Evolutionary conservation across 768 basidiomycete genomes (phyloP).

Genomic region (Phanerodontia chrysosporium): DNA sequence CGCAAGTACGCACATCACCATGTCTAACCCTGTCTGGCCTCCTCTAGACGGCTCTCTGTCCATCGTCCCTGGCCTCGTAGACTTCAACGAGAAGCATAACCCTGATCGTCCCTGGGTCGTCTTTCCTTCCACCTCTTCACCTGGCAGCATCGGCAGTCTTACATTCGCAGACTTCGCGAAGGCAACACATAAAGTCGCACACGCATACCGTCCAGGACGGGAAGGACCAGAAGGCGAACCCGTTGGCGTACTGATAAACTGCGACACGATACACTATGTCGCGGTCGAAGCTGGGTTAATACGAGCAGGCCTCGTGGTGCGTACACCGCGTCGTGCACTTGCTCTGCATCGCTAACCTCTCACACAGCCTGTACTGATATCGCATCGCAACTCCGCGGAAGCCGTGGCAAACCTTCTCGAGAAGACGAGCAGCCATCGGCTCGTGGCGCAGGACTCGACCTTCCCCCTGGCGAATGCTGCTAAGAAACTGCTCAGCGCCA

Average conservation of each 20-base stretch:
- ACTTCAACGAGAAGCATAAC: slow-evolving; percentile 18
- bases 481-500: background rate
- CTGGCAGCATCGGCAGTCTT: background rate
- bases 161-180: slow-evolving; percentile 10
- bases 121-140: slow-evolving; percentile 5
- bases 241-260: slow-evolving; percentile 11
- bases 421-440: slow-evolving; percentile 13
- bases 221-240: background rate
- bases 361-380: slow-evolving; percentile 12
- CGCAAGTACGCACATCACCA: too few relatives aligned
- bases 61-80: slow-evolving; percentile 14
- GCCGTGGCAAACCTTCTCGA: slow-evolving; percentile 16
- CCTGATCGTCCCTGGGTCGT: slow-evolving; percentile 10
- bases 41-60: slow-evolving; percentile 16
- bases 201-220: slow-evolving; percentile 2
- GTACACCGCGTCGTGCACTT: background rate
- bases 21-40: slow-evolving; percentile 2
- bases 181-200: slow-evolving; percentile 14
- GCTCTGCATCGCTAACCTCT: background rate
- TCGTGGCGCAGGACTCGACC: slow-evolving; percentile 9
- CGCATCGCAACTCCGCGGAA: slow-evolving; percentile 11
- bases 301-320: slow-evolving; percentile 12
- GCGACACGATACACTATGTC: slow-evolving; percentile 14
- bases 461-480: background rate
- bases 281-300: slow-evolving; percentile 8